Percentiles rank a stretch among this genome's conserved stretches.
phyloP scores from a whole-genome alignment of 176 grass and related monocot genomes.

The Eremochloa ophiuroides region DNA sequence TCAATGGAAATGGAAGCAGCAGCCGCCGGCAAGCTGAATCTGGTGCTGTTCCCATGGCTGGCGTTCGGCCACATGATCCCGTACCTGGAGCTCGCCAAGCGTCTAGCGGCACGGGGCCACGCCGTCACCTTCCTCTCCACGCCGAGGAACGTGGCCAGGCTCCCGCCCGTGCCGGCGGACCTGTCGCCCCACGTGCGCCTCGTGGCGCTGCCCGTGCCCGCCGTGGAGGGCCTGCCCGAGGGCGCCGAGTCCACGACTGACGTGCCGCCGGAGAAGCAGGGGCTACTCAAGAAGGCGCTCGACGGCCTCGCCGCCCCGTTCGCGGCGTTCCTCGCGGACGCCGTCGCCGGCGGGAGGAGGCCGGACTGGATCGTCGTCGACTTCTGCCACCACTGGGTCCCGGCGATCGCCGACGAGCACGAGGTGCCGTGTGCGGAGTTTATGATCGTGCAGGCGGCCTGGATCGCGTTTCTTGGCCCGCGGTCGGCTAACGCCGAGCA shows the following conservation, averaged over 20 bases:
- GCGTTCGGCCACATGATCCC: constrained; percentile 51
- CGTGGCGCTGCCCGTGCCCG: constrained; percentile 20
- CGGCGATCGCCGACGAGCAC: constrained; percentile 15
- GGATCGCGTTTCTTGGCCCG: constrained; percentile 25
- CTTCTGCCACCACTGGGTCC: constrained; percentile 34
- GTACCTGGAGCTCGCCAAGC: constrained; percentile 37
- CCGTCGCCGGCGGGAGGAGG: background rate
- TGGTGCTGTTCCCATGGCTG: constrained; percentile 56
- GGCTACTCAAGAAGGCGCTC: constrained; percentile 41
- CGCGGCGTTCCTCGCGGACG: background rate
- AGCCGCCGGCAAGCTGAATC: background rate
- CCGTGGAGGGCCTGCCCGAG: background rate
- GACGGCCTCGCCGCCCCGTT: constrained; percentile 37
- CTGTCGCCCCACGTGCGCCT: constrained; percentile 12
- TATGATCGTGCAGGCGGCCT: background rate
- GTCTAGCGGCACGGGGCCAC: constrained; percentile 34
- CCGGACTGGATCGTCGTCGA: constrained; percentile 47
- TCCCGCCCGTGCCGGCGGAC: constrained; percentile 14
- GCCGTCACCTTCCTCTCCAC: constrained; percentile 53
- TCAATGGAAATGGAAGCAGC: background rate
- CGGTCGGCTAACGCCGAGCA: background rate
- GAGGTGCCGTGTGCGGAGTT: constrained; percentile 27
- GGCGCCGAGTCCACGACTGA: constrained; percentile 49
- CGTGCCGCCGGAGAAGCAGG: constrained; percentile 16
- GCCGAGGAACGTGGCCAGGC: constrained; percentile 43